Evolutionary conservation across 345 rosid species (phyloP), one percentile per base, ranked within the genome.

Genomic region (Corchorus capsularis): DNA sequence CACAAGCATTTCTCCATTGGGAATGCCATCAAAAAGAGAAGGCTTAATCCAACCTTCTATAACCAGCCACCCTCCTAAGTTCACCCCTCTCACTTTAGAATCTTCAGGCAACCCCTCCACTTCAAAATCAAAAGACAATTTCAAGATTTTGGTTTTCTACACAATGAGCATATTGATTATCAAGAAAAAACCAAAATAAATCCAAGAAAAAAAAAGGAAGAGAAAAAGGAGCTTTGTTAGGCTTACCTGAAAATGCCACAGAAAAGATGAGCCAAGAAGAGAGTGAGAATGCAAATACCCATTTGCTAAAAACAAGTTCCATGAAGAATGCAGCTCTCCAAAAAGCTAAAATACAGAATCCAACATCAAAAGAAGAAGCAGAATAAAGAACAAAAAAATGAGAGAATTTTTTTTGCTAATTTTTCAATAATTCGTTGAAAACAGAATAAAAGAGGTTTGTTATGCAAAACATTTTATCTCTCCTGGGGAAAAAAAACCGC

Each of bases 1-100:
- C 78, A 91, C 96, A 74, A 91, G 92, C 93, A 89, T 91, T 55
- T 91, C 93, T 70, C 91, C 92, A 52, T 89, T 91, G 78, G 88
- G 84, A 82, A 91, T 91, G 59, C 75, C 89, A 80, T 89, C 86
- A 72, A 91, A 91, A 27, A 91, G 86, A 63, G 96, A 86, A 64
- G 96, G 93, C 82, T 89, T 91, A 76, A 91, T 89, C 96, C 96
- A 91, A 70, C 96, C 96, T 82, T 91, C 93, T n/a, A 91, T 68
- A 65, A 91, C 92, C 75, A 91, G 79, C 96, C 96, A 91, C 32
- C 96, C 96, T 22, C 92, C 96, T 81, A 91, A 83, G 70, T 91
- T 91, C 69, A 91, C 96, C 69, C 84, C 96, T 78, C 87, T 84
- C 71, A 91, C 96, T 85, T 88, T 91, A 53, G 90, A 77, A 82